phyloP scores from a whole-genome alignment of 2,329 filamentous ascomycete species.

The Penicillium hordei region DNA sequence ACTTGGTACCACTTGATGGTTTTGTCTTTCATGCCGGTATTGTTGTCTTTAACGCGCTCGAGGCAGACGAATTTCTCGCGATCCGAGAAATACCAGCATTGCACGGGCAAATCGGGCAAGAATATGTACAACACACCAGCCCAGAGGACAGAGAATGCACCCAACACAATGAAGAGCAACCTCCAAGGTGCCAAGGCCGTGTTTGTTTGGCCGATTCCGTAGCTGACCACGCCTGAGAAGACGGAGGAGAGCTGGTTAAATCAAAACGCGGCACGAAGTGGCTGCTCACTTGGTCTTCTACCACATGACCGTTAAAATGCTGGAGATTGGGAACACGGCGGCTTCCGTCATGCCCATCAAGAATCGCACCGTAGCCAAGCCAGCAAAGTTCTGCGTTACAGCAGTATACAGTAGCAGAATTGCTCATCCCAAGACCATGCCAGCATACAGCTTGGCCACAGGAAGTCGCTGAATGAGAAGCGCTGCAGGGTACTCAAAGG shows the following conservation, averaged over 20 bases:
- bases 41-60: conserved; percentile 25
- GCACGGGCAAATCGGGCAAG: conserved; percentile 22
- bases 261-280: conserved; percentile 16
- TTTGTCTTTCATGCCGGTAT: conserved; percentile 37
- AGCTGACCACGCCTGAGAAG: conserved; percentile 36
- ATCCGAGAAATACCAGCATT: conserved; percentile 24
- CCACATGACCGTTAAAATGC: conserved; percentile 16
- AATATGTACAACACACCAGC: conserved; percentile 17
- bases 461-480: conserved; percentile 20
- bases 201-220: conserved; percentile 37
- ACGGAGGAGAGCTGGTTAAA: conserved; percentile 28
- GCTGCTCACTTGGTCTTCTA: conserved; percentile 17
- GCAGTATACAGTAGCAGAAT: conserved; percentile 13
- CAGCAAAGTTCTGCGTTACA: conserved; percentile 16
- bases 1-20: conserved; percentile 47
- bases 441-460: conserved; percentile 9
- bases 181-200: conserved; percentile 21
- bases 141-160: conserved; percentile 23
- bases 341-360: conserved; percentile 17
- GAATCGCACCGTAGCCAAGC: conserved; percentile 13
- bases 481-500: conserved; percentile 17
- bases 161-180: conserved; percentile 25
- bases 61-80: conserved; percentile 24
- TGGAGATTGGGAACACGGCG: conserved; percentile 10
- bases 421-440: conserved; percentile 11